Evolutionary conservation across 2,329 filamentous ascomycete genomes (phyloP), one percentile per base, ranked within the genome.

Genomic region (Tolypocladium capitatum): DNA sequence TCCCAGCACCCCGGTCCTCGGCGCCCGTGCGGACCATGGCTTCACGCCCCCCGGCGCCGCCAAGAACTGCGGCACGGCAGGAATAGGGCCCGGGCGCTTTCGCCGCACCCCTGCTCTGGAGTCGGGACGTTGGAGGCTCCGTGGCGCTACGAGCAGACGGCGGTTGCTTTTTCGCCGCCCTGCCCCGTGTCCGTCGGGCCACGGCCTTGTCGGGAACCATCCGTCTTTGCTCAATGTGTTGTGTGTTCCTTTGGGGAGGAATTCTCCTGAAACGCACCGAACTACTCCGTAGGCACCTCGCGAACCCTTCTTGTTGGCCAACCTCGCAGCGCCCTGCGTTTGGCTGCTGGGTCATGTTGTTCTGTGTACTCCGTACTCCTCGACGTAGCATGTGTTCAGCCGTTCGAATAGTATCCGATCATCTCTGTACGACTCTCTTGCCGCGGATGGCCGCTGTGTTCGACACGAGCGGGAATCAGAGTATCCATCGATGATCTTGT

Each of bases 401-500:
- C 8, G 21, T 16, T 20, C 14, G 35, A 13, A 24, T 14, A 18
- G 13, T 8, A 28, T 33, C 24, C 32, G 30, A 42, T 35, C 24
- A 24, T 35, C 27, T 42, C 30, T 24, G n/a, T 31, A 21, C 11
- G 21, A 21, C 33, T 43, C 21, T 47, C 21, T 27, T 21, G 16
- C 10, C 27, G 28, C 16, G 38, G 24, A 24, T 2, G 38, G 24
- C 38, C 11, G 18, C 31, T 7, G 18, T 27, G 38, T 10, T 20
- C 20, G 31, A 43, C n/a, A 38, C 46, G 24, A 31, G 31, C 46
- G n/a, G 30, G 24, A 31, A 27, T 24, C 36, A 30, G 28, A 41
- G 34, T 9, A 24, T 24, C 24, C 24, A 40, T 48, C 46, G 38
- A 40, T 16, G 28, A 49, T 46, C 43, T 40, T 38, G 38, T 46